Conservation (phyloP, 495 filamentous ascomycete genomes). For the Neurospora intermedia region DNA sequence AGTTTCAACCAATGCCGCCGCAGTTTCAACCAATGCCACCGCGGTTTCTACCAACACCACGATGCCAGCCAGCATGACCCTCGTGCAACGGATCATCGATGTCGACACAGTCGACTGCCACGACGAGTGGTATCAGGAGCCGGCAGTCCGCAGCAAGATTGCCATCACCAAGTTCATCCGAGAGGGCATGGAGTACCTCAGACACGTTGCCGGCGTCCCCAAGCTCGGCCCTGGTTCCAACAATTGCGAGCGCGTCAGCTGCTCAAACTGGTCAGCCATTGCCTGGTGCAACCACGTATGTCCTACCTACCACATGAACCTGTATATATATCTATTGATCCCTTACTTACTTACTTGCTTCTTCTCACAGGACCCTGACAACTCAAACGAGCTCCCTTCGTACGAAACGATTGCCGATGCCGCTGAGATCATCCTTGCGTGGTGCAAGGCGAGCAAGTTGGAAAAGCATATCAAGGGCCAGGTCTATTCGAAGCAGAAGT, state of each 20-base stretch:
- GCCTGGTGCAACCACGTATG: background rate
- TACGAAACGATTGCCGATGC: background rate
- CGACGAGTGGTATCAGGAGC: background rate
- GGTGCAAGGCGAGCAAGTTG: background rate
- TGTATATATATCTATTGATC: background rate
- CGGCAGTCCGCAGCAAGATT: no score
- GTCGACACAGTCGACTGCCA: background rate
- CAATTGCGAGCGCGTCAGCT: background rate
- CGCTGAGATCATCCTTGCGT: background rate
- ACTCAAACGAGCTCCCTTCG: background rate
- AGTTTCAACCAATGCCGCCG: background rate
- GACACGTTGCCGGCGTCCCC: background rate
- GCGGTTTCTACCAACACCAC: background rate
- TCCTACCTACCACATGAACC: no score
- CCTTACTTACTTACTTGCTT: background rate
- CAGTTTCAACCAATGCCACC: background rate
- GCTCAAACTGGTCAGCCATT: background rate
- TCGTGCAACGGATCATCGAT: background rate
- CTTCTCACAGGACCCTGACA: background rate
- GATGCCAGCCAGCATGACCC: background rate
- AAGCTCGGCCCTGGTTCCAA: background rate
- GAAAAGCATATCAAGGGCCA: background rate
- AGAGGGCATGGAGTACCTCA: background rate
- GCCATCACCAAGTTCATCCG: accelerated
- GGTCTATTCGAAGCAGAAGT: background rate